Evolutionary conservation across 768 basidiomycete species (phyloP), one percentile per base, ranked within the genome.

Genomic region (Tricholoma matsutake): DNA sequence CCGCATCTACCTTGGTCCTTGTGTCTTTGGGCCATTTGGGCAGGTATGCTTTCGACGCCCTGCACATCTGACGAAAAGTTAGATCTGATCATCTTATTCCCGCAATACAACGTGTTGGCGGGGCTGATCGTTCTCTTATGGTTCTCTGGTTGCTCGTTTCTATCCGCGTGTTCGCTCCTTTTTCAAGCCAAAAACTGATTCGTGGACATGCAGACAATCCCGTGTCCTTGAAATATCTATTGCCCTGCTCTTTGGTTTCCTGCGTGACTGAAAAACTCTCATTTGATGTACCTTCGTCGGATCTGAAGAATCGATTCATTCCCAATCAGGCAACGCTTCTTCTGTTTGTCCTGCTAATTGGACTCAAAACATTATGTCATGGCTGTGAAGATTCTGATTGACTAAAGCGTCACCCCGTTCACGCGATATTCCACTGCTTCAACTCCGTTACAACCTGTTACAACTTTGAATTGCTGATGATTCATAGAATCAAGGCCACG

Each of bases 21-120:
- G 49, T 28, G 22, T 39, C 25, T 55, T 28, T 37, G 25, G 55
- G 43, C 41, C 22, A 20, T 58, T 54, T 49, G 35, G 43, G 53
- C 35, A 31, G 25, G 16, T 55, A 54, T 6, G 28, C 35, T 37
- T 32, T 31, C 20, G 20, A 34, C 22, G 35, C 31, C 47, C 3
- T 18, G 52, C 14, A 16, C 41, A 16, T 16, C 14, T 47, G 37
- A 41, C 28, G n/a, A 22, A 57, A n/a, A 22, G 34, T 37, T n/a
- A 54, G 49, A 53, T 53, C 53, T 20, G 18, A 52, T 31, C 52
- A 54, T 37, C 18, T 31, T 37, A 22, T 25, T n/a, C 14, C 28
- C 25, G 20, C 56, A 56, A 35, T 18, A 41, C 58, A 59, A 37
- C 56, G 55, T 56, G 47, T 52, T 31, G 7, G 37, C 56, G 32